phyloP scores from a whole-genome alignment of 2,329 filamentous ascomycete genomes.

The Venturia oleaginea region DNA sequence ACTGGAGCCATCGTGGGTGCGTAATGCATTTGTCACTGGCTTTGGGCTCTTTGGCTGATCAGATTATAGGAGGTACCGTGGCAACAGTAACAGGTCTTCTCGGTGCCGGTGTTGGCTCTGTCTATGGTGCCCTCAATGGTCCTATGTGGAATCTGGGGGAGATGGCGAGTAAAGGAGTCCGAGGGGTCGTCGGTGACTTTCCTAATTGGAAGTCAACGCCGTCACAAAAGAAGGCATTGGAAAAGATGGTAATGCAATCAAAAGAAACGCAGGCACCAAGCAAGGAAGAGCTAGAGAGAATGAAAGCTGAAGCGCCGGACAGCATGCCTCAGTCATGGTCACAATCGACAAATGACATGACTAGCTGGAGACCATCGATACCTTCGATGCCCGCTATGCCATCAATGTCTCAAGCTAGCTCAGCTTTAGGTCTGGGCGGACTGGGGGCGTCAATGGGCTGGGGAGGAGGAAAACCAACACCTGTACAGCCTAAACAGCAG shows the following conservation, averaged over 20 bases:
- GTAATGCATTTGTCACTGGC: no score
- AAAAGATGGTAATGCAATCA: slow-evolving; percentile 13
- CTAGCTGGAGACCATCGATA: slow-evolving; percentile 24
- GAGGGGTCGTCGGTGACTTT: slow-evolving; percentile 25
- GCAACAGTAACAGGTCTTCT: slow-evolving; percentile 27
- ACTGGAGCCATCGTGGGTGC: slow-evolving; percentile 29
- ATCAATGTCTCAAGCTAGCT: slow-evolving; percentile 13
- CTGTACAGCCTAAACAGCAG: background rate
- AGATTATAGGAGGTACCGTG: no score
- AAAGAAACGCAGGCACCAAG: slow-evolving; percentile 5
- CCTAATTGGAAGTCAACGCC: slow-evolving; percentile 27
- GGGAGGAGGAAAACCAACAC: background rate
- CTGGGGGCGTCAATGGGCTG: background rate
- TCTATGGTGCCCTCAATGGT: slow-evolving; percentile 28
- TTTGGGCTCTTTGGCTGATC: no score
- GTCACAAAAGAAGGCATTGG: slow-evolving; percentile 26
- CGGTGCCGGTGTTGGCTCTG: slow-evolving; percentile 27
- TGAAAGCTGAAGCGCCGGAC: slow-evolving; percentile 27
- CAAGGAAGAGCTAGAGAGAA: slow-evolving; percentile 20
- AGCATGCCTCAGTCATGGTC: slow-evolving; percentile 26
- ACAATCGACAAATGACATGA: slow-evolving; percentile 26
- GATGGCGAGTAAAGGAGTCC: slow-evolving; percentile 28
- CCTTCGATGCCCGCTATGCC: slow-evolving; percentile 22
- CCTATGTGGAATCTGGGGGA: slow-evolving; percentile 28
- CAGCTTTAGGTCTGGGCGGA: slow-evolving; percentile 3